Evolutionary conservation across 83 land plant species (phyloP).

Genomic region (Larix sibirica): DNA sequence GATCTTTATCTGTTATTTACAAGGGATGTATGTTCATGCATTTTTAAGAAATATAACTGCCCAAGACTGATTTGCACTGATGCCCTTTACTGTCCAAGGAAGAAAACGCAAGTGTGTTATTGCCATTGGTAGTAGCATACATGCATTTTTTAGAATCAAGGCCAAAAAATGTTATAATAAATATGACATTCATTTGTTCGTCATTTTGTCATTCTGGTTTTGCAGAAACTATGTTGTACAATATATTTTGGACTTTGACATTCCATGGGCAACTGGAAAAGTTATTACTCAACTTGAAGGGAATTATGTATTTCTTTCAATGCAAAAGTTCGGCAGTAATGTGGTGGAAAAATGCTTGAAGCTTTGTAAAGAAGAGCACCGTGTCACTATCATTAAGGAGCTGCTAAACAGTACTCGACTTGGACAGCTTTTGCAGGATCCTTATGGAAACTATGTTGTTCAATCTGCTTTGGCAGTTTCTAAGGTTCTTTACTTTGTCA

Average conservation of each 20-base stretch:
- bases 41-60: background rate
- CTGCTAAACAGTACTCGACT: slow-evolving; percentile 37
- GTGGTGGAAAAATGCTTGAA: slow-evolving; percentile 83
- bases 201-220: slow-evolving; percentile 13
- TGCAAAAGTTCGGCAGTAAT: slow-evolving; percentile 79
- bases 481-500: slow-evolving; percentile 43
- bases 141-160: background rate
- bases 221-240: slow-evolving; percentile 89
- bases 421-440: slow-evolving; percentile 62
- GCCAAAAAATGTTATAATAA: background rate
- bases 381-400: slow-evolving; percentile 47
- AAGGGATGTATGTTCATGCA: background rate
- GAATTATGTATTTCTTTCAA: slow-evolving; percentile 43
- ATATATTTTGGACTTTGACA: slow-evolving; percentile 45
- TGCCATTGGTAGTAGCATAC: background rate
- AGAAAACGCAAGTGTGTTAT: background rate
- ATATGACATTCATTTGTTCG: background rate
- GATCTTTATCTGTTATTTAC: background rate
- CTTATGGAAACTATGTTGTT: slow-evolving; percentile 80
- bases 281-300: slow-evolving; percentile 64
- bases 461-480: slow-evolving; percentile 60
- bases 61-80: background rate
- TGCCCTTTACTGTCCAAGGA: background rate
- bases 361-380: slow-evolving; percentile 39
- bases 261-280: slow-evolving; percentile 53